phyloP scores from a whole-genome alignment of 116 monocot genomes.

The Cymodocea nodosa region DNA sequence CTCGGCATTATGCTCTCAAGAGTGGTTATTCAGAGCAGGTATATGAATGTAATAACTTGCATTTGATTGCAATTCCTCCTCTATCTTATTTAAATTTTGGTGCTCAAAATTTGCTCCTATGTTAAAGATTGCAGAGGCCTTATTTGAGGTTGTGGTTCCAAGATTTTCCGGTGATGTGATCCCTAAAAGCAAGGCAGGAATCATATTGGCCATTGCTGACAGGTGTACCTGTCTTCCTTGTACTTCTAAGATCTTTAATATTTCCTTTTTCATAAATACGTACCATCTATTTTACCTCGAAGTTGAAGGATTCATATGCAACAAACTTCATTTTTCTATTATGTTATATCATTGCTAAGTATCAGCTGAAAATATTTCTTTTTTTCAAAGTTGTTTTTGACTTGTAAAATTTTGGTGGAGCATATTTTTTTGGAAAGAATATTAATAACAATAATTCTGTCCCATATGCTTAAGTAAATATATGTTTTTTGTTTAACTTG shows the following conservation, averaged over 20 bases:
- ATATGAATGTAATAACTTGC: not conserved
- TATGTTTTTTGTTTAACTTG: too few relatives aligned
- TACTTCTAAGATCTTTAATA: not conserved
- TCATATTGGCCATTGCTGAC: slow-evolving; percentile 78
- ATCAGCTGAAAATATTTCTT: too few relatives aligned
- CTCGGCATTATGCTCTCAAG: slow-evolving; percentile 81
- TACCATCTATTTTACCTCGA: too few relatives aligned
- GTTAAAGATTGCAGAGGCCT: slow-evolving; percentile 80
- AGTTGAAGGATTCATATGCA: too few relatives aligned
- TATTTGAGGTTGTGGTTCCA: slow-evolving; percentile 86
- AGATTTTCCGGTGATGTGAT: slow-evolving; percentile 84
- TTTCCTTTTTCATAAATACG: too few relatives aligned
- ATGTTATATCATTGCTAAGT: too few relatives aligned
- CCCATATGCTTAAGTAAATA: too few relatives aligned
- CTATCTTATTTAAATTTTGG: not conserved
- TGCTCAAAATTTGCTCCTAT: not conserved
- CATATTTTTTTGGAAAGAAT: too few relatives aligned
- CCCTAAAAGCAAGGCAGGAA: slow-evolving; percentile 85
- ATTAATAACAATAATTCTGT: too few relatives aligned
- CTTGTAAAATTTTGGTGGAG: too few relatives aligned
- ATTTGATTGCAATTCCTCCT: not conserved
- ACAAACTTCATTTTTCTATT: too few relatives aligned
- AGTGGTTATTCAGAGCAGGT: slow-evolving; percentile 76
- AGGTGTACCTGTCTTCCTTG: slow-evolving; percentile 25
- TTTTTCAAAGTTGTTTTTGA: too few relatives aligned